A percentile compares a stretch with the other conserved stretches of the same genome.
Conservation (phyloP, 140 eudicot genomes). For the Anethum foeniculum region DNA sequence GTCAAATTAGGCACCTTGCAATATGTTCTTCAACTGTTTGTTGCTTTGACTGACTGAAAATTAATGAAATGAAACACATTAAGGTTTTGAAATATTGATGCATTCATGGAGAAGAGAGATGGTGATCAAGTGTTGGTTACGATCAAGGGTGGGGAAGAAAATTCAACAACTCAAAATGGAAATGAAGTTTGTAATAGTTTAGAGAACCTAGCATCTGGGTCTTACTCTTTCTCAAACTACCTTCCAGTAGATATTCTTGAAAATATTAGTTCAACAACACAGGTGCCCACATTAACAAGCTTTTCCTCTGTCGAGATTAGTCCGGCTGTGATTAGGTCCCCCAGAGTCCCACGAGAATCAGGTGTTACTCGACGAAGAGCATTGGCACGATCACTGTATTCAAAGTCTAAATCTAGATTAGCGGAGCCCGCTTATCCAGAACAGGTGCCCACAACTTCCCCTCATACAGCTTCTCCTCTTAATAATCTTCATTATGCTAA, state of each 20-base stretch:
- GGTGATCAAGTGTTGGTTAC: conserved; percentile 7
- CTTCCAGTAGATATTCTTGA: conserved; percentile 14
- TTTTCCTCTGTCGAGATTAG: conserved; percentile 3
- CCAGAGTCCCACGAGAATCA: neutral
- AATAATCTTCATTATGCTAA: conserved; percentile 18
- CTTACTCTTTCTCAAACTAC: conserved; percentile 27
- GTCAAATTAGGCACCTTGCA: neutral
- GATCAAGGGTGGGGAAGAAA: neutral
- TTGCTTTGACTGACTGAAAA: neutral
- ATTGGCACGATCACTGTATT: conserved; percentile 8
- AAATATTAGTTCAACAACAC: conserved; percentile 20
- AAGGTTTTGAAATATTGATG: no score
- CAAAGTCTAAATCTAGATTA: conserved; percentile 27
- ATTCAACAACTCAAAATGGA: conserved; percentile 10
- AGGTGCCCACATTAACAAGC: conserved; percentile 7
- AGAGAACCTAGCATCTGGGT: conserved; percentile 22
- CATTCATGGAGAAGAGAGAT: no score
- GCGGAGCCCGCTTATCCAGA: conserved; percentile 15
- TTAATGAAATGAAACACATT: neutral
- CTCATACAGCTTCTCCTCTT: conserved; percentile 11
- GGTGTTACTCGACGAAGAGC: conserved; percentile 14
- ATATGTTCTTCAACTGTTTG: neutral
- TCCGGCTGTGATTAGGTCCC: neutral
- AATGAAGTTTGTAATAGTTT: conserved; percentile 7
- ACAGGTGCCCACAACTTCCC: neutral